Evolutionary conservation across 1,284 basidiomycete species (phyloP), one percentile per base, ranked within the genome.

Genomic region (Pyrrhoderma lamaoense): DNA sequence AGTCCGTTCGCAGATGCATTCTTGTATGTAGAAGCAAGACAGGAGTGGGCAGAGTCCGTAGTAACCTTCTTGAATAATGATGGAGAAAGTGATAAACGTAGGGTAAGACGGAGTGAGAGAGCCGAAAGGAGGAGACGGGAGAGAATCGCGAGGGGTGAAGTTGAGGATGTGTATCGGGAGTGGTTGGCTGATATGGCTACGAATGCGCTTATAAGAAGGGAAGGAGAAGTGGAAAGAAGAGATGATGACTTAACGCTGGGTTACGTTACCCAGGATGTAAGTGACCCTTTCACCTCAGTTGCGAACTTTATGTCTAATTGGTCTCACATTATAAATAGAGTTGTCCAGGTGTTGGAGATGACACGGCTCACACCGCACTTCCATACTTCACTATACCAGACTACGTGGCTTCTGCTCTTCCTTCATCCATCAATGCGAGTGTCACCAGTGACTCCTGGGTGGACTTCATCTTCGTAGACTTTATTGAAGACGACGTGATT

Each of bases 181-280:
- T 85, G 80, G 80, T 61, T 82, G 45, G 64, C 68, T 60, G 75
- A 73, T 51, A 83, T 81, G 81, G n/a, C 40, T 23, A 25, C 27
- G 19, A 8, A 40, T 23, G 3, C 34, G 7, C 38, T 23, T 13
- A 39, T 31, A 11, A 27, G 11, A 11, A 31, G 27, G 11, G 27
- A 31, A 31, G 27, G 18, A 31, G 38, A 19, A n/a, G 8, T 49
- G 21, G 48, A 31, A 18, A 25, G 48, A 2, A 13, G 48, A n/a
- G 48, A 42, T 13, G 48, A 49, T 42, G 34, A 42, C 9, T 22
- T n/a, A 13, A 43, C 52, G 13, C 14, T 53, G 21, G 85, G 85
- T 58, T 88, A 89, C 61, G 82, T 86, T n/a, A 88, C 86, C 0
- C 60, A 65, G 0, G 85, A 88, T 60, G 82, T 85, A 57, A 62